Percentiles rank a stretch among this genome's conserved stretches.
Conservation (phyloP, 768 basidiomycete genomes). For the Pisolithus sp. region DNA sequence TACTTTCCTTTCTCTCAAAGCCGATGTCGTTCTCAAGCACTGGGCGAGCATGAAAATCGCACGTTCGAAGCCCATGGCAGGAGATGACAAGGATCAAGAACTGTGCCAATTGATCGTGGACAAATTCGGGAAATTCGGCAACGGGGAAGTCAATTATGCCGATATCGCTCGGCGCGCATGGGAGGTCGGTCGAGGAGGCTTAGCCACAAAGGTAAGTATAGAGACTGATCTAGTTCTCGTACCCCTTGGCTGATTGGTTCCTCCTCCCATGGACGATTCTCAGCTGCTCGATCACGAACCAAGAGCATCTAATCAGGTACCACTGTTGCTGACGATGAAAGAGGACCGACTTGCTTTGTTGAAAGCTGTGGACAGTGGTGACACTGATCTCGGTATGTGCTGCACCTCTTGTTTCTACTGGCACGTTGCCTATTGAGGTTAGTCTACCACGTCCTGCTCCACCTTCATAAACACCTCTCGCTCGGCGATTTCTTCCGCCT, state of each 20-base stretch:
- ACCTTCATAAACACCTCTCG: slow-evolving; percentile 74
- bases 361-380: slow-evolving; percentile 92
- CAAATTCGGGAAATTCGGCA: slow-evolving; percentile 81
- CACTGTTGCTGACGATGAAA: slow-evolving; percentile 89
- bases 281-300: slow-evolving; percentile 90
- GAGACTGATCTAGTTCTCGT: not conserved
- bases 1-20: slow-evolving; percentile 72
- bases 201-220: slow-evolving; percentile 72
- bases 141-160: slow-evolving; percentile 80
- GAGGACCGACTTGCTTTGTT: slow-evolving; percentile 81
- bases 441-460: slow-evolving; percentile 93
- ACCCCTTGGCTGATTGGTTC: not conserved
- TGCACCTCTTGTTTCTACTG: not conserved
- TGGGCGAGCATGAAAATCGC: slow-evolving; percentile 95
- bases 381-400: slow-evolving; percentile 81
- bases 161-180: slow-evolving; percentile 93
- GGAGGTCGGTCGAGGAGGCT: slow-evolving; percentile 71
- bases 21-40: slow-evolving; percentile 84
- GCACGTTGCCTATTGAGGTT: not conserved
- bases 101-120: slow-evolving; percentile 80
- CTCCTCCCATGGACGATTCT: not conserved
- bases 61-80: slow-evolving; percentile 56
- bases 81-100: slow-evolving; percentile 65
- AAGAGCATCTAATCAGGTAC: slow-evolving; percentile 87
- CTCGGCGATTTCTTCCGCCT: slow-evolving; percentile 92